phyloP scores from a whole-genome alignment of 768 basidiomycete genomes.

The Arthromyces matolae region DNA sequence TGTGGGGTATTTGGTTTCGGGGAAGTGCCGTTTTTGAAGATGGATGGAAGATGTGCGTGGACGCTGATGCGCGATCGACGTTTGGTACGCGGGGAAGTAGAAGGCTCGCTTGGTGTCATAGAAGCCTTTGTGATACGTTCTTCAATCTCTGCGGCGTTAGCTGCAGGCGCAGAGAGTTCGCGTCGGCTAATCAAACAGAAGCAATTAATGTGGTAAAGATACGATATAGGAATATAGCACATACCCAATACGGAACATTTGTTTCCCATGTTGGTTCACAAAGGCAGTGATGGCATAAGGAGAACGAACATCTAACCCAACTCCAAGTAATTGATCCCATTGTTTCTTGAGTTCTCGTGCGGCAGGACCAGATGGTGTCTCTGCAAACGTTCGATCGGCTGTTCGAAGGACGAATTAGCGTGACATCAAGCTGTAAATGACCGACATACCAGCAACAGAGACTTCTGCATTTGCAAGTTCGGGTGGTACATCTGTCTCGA shows the following conservation, averaged over 20 bases:
- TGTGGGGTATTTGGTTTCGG: conserved; percentile 28
- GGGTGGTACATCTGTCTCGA: conserved; percentile 39
- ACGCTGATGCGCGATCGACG: conserved; percentile 69
- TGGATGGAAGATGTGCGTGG: conserved; percentile 45
- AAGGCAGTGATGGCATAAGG: conserved; percentile 83
- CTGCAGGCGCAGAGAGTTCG: conserved; percentile 58
- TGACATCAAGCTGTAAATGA: conserved; percentile 7
- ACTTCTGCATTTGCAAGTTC: conserved; percentile 57
- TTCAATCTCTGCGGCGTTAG: conserved; percentile 49
- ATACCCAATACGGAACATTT: conserved; percentile 76
- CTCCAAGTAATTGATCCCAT: conserved; percentile 67
- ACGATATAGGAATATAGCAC: conserved; percentile 22
- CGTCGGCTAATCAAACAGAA: conserved; percentile 42
- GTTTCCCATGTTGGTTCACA: conserved; percentile 75
- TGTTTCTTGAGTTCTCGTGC: conserved; percentile 75
- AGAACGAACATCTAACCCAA: conserved; percentile 63
- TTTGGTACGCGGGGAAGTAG: conserved; percentile 41
- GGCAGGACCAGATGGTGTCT: conserved; percentile 73
- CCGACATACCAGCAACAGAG: conserved; percentile 52
- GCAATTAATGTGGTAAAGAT: conserved; percentile 3
- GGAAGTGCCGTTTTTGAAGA: conserved; percentile 41
- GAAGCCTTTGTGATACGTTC: conserved; percentile 34
- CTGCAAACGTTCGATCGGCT: conserved; percentile 76
- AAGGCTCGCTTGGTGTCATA: conserved; percentile 30
- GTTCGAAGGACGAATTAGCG: conserved; percentile 12